Percentiles rank a stretch among this genome's conserved stretches.
Conservation (phyloP, 2,329 filamentous ascomycete species). For the Pseudonectria foliicola region DNA sequence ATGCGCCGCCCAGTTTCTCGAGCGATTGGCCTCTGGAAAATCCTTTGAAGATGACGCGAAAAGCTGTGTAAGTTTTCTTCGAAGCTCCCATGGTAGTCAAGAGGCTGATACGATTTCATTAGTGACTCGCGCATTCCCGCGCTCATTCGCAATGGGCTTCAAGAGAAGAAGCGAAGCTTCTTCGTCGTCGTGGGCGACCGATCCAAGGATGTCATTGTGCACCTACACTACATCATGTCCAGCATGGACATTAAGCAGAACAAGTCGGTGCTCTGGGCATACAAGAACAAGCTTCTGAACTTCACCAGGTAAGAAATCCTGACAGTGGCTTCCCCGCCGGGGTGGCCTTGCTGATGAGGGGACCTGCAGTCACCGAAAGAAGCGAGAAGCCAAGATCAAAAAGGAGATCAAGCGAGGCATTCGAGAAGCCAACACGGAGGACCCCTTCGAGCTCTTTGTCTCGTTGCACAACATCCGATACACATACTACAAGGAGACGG, state of each 20-base stretch:
- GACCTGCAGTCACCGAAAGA: conserved; percentile 74
- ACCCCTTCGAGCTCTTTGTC: conserved; percentile 96
- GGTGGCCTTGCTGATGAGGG: conserved; percentile 11
- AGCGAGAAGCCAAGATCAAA: conserved; percentile 97
- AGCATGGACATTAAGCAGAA: conserved; percentile 79
- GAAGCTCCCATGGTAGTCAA: neutral
- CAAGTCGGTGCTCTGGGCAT: conserved; percentile 96
- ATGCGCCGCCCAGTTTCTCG: conserved; percentile 22
- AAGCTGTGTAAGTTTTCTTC: conserved; percentile 39
- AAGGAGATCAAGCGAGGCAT: conserved; percentile 95
- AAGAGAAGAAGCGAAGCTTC: conserved; percentile 96
- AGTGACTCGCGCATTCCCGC: conserved; percentile 87
- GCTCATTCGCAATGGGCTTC: conserved; percentile 83
- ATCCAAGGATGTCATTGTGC: conserved; percentile 93
- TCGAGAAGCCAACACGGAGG: conserved; percentile 83
- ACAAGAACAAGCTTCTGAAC: conserved; percentile 93
- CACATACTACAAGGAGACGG: conserved; percentile 99
- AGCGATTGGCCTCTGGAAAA: conserved; percentile 20
- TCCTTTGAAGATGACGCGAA: conserved; percentile 48
- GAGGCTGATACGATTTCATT: conserved; percentile 2
- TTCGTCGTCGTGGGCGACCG: conserved; percentile 90
- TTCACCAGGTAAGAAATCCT: conserved; percentile 60
- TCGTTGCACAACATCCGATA: conserved; percentile 96
- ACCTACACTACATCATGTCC: conserved; percentile 87
- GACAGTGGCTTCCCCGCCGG: neutral